Base-by-base conservation (phyloP, 1,284 basidiomycete species). In the Naganishia liquefaciens region DNA sequence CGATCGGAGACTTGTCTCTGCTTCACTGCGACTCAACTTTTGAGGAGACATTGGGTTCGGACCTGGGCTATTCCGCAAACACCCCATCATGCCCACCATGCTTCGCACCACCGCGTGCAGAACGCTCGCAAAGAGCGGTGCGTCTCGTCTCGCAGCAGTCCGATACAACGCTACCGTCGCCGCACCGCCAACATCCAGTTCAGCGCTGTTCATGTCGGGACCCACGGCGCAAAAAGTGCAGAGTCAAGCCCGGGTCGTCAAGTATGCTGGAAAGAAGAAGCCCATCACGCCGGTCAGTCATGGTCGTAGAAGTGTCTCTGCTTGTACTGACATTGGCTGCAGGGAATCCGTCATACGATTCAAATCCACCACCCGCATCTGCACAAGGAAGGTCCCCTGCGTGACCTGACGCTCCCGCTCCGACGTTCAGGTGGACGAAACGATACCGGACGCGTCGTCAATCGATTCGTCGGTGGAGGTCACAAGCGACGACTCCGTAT, bases 391-490 rank as follows among this genome's bases (percentile, higher is more conserved):
- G 81, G 86, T 25, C 94, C 95, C 10, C 79, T 94, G 27, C 86
- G 90, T n/a, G 80, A 84, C 19, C 85, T 99, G 55, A 99, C 95
- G 10, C 79, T 89, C 39, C 84, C 95, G 11, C 85, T 89, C 71
- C 86, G 94, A 53, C 87, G 86, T 75, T 89, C 86, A 37, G 95
- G 94, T 42, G 96, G 95, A 0, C 84, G 95, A 30, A 95, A 95
- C 76, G 69, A 77, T 55, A 83, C 85, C 23, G 96, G 96, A 2
- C 85, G 84, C 54, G 90, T 98, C 68, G 93, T 93, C n/a, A 88
- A 92, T 23, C 86, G 93, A 25, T 88, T 87, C 63, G 85, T 89
- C 30, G 95, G 96, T 37, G 95, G 96, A 15, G 96, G 96, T 1
- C 93, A 97, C 81, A 87, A 85, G 70, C 87, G 88, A 64, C 86